These are phyloP conservation scores for Alternaria sp. DNA, from an alignment of 2,329 filamentous ascomycete species.

Conservation along the genomic window DNA sequence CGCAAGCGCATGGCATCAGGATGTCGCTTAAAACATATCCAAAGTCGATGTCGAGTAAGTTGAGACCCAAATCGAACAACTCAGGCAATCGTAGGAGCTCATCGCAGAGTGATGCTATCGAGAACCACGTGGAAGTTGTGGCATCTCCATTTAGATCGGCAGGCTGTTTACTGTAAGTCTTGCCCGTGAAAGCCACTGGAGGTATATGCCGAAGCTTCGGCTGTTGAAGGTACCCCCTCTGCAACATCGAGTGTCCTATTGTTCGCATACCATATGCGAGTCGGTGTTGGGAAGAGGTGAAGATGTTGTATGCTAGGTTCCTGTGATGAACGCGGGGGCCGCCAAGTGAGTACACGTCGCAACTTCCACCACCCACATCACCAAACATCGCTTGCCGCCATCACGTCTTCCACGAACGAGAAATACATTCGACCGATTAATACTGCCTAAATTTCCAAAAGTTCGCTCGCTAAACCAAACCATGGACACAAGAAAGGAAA, in stretches of 20 bases:
- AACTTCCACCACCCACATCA: not conserved
- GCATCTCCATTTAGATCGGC: no score
- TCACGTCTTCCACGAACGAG: not conserved
- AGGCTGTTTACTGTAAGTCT: not conserved
- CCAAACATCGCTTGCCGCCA: not conserved
- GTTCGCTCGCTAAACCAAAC: constrained; percentile 6
- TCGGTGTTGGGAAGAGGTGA: not conserved
- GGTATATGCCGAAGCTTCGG: not conserved
- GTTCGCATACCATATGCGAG: not conserved
- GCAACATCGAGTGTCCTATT: not conserved
- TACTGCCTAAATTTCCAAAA: not conserved
- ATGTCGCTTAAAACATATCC: not conserved
- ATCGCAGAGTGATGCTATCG: no score
- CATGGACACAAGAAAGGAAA: constrained; percentile 13
- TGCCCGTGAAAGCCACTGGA: not conserved
- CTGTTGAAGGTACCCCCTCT: not conserved
- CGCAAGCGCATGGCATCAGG: not conserved
- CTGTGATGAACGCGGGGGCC: not conserved
- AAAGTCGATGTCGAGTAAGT: not conserved
- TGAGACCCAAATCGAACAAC: not conserved
- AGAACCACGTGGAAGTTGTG: no score
- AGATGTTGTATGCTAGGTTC: no score
- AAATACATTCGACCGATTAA: not conserved
- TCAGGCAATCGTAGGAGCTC: not conserved
- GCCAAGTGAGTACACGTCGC: not conserved